These are phyloP conservation scores for Phytophthora cryptogea DNA, from an alignment of 352 stramenopile genomes.

Conservation along the genomic window DNA sequence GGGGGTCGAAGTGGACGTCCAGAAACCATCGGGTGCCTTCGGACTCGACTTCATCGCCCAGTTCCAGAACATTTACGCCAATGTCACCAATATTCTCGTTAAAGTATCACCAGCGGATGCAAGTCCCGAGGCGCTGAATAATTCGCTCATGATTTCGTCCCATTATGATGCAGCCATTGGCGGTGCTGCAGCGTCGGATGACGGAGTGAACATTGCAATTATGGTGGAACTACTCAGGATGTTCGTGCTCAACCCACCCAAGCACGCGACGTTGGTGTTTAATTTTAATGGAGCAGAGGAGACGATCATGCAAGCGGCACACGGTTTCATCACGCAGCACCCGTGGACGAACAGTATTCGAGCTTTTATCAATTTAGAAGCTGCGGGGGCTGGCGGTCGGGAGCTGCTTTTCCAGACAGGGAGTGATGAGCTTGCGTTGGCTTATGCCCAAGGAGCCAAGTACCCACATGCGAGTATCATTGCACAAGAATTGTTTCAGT, in stretches of 20 bases:
- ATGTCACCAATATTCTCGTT: conserved; percentile 84
- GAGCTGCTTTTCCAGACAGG: conserved; percentile 83
- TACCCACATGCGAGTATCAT: conserved; percentile 83
- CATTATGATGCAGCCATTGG: conserved; percentile 84
- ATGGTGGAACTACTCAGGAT: conserved; percentile 75
- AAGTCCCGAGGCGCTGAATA: conserved; percentile 36
- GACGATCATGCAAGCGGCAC: conserved; percentile 77
- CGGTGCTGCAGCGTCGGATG: conserved; percentile 67
- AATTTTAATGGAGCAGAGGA: conserved; percentile 86
- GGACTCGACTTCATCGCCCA: conserved; percentile 77
- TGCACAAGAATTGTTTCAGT: conserved; percentile 79
- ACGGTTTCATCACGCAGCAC: conserved; percentile 85
- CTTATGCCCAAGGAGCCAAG: conserved; percentile 69
- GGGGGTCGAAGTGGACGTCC: conserved; percentile 61
- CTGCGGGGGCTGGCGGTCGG: conserved; percentile 63
- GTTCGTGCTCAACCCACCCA: conserved; percentile 45
- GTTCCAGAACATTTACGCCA: conserved; percentile 88
- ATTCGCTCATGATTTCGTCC: conserved; percentile 75
- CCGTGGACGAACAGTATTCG: conserved; percentile 69
- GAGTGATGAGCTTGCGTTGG: conserved; percentile 72
- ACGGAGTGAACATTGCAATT: conserved; percentile 82
- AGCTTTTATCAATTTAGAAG: conserved; percentile 84
- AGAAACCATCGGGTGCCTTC: conserved; percentile 72
- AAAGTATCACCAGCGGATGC: conserved; percentile 44
- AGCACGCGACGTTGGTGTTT: conserved; percentile 65